Percentiles rank a stretch among this genome's conserved stretches.
Evolutionary conservation across 225 moss, liverwort and hornwort genomes (phyloP).

Genomic region (Lunularia cruciata): DNA sequence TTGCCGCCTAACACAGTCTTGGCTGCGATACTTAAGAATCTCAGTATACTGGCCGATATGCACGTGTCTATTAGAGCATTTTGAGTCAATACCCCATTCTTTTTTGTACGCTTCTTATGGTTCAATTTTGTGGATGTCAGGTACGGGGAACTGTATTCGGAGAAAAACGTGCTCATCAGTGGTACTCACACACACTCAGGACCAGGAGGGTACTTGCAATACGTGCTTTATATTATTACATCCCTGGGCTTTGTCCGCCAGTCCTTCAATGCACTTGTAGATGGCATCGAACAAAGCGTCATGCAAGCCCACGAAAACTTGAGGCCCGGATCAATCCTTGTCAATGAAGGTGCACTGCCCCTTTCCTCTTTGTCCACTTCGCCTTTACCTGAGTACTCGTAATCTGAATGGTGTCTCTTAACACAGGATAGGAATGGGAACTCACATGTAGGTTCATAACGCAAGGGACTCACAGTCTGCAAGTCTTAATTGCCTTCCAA

Average conservation of each 20-base stretch:
- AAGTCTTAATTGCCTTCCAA: too few relatives aligned
- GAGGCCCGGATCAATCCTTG: slow-evolving; percentile 76
- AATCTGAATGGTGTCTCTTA: neutral
- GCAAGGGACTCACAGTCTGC: too few relatives aligned
- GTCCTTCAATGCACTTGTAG: slow-evolving; percentile 88
- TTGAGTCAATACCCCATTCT: neutral
- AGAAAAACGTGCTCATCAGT: slow-evolving; percentile 88
- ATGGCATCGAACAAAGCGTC: slow-evolving; percentile 87
- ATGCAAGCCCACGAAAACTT: slow-evolving; percentile 90
- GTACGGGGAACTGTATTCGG: slow-evolving; percentile 79
- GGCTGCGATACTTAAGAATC: too few relatives aligned
- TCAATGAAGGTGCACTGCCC: slow-evolving; percentile 58
- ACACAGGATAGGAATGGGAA: too few relatives aligned
- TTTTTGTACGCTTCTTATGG: neutral
- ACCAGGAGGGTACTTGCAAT: slow-evolving; percentile 96
- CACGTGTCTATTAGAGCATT: neutral
- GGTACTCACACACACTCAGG: slow-evolving; percentile 96
- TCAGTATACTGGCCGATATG: too few relatives aligned
- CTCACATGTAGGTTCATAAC: too few relatives aligned
- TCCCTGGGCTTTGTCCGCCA: slow-evolving; percentile 93
- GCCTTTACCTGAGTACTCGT: neutral
- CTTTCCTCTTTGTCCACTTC: neutral
- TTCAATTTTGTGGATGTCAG: too few relatives aligned
- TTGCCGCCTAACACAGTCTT: too few relatives aligned
- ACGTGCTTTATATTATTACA: slow-evolving; percentile 87